These are phyloP conservation scores for Colletotrichum cereale DNA, from an alignment of 2,329 filamentous ascomycete species.

Conservation along the genomic window DNA sequence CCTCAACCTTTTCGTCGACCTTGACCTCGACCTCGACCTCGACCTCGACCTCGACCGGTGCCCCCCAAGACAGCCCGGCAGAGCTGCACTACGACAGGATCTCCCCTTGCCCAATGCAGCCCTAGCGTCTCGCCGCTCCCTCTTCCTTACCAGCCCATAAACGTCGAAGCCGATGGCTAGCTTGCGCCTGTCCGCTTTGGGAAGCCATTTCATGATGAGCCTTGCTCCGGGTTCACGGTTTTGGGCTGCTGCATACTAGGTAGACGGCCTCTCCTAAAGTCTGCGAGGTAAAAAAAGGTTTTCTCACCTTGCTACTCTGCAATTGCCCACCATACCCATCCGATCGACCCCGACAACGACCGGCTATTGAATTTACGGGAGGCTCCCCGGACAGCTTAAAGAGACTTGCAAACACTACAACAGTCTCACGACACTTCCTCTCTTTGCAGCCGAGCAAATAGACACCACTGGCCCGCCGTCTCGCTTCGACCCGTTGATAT, in stretches of 20 bases:
- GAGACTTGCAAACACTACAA: background rate
- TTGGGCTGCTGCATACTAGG: background rate
- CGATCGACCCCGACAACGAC: background rate
- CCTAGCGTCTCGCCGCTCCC: slow-evolving; percentile 18
- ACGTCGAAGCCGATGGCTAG: slow-evolving; percentile 7
- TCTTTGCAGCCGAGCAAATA: background rate
- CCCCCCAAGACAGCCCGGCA: slow-evolving; percentile 6
- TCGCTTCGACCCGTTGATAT: background rate
- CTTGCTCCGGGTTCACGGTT: background rate
- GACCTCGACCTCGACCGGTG: background rate
- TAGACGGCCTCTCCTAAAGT: background rate
- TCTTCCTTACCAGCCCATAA: slow-evolving; percentile 2
- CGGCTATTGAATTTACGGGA: background rate
- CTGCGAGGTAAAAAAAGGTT: background rate
- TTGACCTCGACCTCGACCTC: slow-evolving; percentile 8
- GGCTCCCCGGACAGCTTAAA: background rate
- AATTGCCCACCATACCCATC: background rate
- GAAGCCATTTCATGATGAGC: background rate
- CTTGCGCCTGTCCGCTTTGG: slow-evolving; percentile 8
- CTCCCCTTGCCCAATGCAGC: slow-evolving; percentile 31
- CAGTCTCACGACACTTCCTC: background rate
- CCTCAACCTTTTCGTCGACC: slow-evolving; percentile 3
- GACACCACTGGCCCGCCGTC: background rate
- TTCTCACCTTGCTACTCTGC: background rate
- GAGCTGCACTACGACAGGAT: slow-evolving; percentile 19